Evolutionary conservation across 495 filamentous ascomycete genomes (phyloP).

Genomic region (Talaromyces nanjingensis): DNA sequence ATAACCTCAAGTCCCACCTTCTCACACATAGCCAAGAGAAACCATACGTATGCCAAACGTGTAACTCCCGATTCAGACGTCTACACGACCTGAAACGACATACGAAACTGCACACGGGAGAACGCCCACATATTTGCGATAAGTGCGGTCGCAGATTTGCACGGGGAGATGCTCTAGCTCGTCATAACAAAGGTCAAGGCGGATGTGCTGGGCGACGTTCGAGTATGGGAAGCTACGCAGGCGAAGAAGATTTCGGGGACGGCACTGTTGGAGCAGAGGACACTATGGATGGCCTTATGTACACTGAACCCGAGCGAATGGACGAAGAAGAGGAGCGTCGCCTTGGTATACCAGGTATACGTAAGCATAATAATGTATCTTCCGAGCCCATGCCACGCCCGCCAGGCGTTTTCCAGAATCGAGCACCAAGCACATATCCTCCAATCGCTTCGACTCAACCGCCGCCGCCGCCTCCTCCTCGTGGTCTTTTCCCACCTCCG

Average conservation of each 20-base stretch:
- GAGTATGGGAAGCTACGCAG: constrained; percentile 78
- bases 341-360: constrained; percentile 64
- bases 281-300: constrained; percentile 70
- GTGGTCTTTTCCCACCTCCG: constrained; percentile 53
- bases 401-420: constrained; percentile 50
- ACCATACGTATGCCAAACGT: constrained; percentile 85
- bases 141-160: constrained; percentile 94
- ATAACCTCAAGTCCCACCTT: constrained; percentile 98
- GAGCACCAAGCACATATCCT: constrained; percentile 71
- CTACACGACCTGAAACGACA: constrained; percentile 95
- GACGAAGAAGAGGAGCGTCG: constrained; percentile 59
- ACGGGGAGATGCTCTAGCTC: constrained; percentile 86
- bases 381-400: constrained; percentile 32
- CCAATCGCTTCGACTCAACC: constrained; percentile 49
- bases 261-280: constrained; percentile 41
- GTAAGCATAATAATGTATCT: constrained; percentile 51
- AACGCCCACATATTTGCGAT: constrained; percentile 87
- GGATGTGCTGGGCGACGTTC: constrained; percentile 87
- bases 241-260: constrained; percentile 69
- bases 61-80: constrained; percentile 81
- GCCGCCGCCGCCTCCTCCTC: constrained; percentile 11
- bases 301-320: constrained; percentile 51
- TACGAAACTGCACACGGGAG: constrained; percentile 91
- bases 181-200: constrained; percentile 92
- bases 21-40: constrained; percentile 99